phyloP scores from a whole-genome alignment of 768 basidiomycete species.

The Multifurca ochricompacta region DNA sequence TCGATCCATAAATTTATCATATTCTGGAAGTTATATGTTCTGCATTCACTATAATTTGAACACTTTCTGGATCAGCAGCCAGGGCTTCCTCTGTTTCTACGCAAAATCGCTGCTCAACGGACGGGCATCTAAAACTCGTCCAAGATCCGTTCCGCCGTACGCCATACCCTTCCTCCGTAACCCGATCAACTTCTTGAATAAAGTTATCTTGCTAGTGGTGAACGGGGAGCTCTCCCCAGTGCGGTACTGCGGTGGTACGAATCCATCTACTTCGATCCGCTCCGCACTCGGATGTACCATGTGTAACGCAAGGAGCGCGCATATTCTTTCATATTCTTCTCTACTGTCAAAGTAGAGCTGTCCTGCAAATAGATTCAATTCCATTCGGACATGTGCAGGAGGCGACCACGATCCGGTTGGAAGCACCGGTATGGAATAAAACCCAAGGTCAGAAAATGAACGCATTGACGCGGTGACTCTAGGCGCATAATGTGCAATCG shows the following conservation, averaged over 20 bases:
- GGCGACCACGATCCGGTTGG: not conserved
- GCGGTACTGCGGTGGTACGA: not conserved
- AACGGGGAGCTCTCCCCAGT: conserved; percentile 2
- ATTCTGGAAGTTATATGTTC: too few relatives aligned
- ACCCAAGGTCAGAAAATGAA: conserved; percentile 7
- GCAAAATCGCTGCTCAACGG: not conserved
- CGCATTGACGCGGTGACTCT: conserved; percentile 6
- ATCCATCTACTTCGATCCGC: conserved; percentile 6
- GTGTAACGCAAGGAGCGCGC: conserved; percentile 7
- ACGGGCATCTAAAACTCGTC: conserved; percentile 6
- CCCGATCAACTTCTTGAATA: conserved; percentile 2
- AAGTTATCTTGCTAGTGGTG: not conserved
- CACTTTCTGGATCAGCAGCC: too few relatives aligned
- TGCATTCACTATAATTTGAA: too few relatives aligned
- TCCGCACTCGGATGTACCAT: conserved; percentile 8
- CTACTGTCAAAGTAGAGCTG: conserved; percentile 16
- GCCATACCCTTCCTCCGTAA: conserved; percentile 8
- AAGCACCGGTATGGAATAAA: not conserved
- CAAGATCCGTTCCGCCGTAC: conserved; percentile 1
- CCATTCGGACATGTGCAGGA: conserved; percentile 2
- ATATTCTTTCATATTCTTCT: conserved; percentile 10
- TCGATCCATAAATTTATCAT: too few relatives aligned
- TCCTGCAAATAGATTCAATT: conserved; percentile 11
- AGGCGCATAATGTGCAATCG: conserved; percentile 10
- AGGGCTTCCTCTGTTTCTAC: too few relatives aligned